phyloP scores from a whole-genome alignment of 2,329 filamentous ascomycete species.

The Aschersonia sp. region DNA sequence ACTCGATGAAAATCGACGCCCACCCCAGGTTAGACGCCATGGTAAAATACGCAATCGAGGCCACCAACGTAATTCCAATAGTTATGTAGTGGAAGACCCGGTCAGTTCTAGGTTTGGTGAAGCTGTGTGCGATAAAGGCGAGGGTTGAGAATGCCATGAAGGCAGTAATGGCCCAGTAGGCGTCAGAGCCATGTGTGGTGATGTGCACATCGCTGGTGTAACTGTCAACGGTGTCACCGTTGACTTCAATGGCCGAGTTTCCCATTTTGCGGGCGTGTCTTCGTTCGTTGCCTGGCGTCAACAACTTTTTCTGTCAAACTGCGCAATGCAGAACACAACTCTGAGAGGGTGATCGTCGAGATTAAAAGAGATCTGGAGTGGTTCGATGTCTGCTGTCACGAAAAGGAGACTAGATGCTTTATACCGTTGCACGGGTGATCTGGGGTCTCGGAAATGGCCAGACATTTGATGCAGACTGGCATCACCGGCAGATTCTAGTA shows the following conservation, averaged over 20 bases:
- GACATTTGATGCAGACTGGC: neutral
- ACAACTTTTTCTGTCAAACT: too few species aligned
- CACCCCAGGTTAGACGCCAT: constrained; percentile 36
- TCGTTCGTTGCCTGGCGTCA: neutral
- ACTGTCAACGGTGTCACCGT: constrained; percentile 26
- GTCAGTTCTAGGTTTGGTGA: constrained; percentile 38
- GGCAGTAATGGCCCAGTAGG: constrained; percentile 47
- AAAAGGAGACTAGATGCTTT: too few species aligned
- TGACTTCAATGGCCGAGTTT: constrained; percentile 31
- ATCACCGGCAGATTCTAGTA: too few species aligned
- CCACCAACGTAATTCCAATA: constrained; percentile 19
- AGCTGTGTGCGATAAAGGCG: constrained; percentile 33
- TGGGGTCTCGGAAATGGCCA: neutral
- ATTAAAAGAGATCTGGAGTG: too few species aligned
- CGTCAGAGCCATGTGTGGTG: constrained; percentile 44
- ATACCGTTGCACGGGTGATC: too few species aligned
- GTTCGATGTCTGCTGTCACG: too few species aligned
- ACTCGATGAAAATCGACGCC: constrained; percentile 36
- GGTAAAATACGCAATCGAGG: constrained; percentile 35
- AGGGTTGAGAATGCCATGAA: constrained; percentile 42
- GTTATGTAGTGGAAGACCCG: constrained; percentile 42
- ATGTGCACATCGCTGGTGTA: constrained; percentile 39
- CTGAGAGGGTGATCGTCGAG: too few species aligned
- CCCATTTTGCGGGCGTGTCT: constrained; percentile 6
- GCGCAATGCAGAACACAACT: too few species aligned